A percentile compares a stretch with the other conserved stretches of the same genome.
phyloP scores from a whole-genome alignment of 139 green algal genomes.

The Haematococcus lacustris region DNA sequence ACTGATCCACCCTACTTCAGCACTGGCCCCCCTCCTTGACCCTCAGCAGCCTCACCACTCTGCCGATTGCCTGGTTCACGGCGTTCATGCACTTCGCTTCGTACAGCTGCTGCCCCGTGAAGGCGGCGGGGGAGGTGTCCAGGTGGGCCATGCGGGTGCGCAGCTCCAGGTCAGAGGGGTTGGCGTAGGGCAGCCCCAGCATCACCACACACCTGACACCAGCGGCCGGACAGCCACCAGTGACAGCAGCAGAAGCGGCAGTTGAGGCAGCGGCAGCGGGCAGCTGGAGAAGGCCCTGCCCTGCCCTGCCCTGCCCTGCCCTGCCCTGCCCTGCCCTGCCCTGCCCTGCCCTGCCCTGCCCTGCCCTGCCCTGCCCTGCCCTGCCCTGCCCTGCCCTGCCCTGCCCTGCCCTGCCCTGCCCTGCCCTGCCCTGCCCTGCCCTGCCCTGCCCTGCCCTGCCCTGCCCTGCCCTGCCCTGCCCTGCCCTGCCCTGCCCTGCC shows the following conservation, averaged over 20 bases:
- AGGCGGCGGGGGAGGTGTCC: constrained; percentile 32
- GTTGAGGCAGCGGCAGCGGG: not conserved
- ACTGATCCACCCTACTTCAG: too few species aligned
- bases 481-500: too few species aligned
- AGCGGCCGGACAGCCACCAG: not conserved
- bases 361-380: too few species aligned
- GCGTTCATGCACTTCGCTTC: constrained; percentile 74
- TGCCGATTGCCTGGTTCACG: constrained; percentile 94
- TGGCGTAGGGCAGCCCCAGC: constrained; percentile 91
- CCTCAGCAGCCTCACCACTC: constrained; percentile 82
- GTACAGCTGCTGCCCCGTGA: constrained; percentile 71
- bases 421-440: too few species aligned
- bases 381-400: too few species aligned
- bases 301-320: too few species aligned
- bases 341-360: too few species aligned
- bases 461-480: too few species aligned
- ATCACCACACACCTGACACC: constrained; percentile 87
- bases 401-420: too few species aligned
- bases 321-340: too few species aligned
- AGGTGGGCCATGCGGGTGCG: constrained; percentile 78
- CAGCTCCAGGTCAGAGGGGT: constrained; percentile 84
- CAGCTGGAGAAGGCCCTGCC: not conserved
- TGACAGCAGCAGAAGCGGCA: not conserved
- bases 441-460: too few species aligned
- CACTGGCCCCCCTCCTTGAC: too few species aligned